These are phyloP conservation scores for Letharia lupina DNA, from an alignment of 495 filamentous ascomycete species.

Conservation along the genomic window DNA sequence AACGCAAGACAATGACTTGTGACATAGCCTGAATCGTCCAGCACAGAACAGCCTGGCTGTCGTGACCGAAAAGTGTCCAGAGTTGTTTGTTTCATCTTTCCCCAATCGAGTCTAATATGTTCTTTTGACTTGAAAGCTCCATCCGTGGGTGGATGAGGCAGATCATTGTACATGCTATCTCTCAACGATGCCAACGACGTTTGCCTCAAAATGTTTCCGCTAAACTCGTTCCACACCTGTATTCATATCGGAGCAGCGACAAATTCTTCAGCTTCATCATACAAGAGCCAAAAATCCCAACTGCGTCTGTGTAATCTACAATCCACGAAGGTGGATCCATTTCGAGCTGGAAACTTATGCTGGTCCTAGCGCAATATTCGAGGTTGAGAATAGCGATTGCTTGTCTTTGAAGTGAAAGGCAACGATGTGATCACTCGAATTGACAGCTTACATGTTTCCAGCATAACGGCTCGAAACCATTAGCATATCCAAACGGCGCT, in stretches of 20 bases:
- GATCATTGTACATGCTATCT: fast-evolving
- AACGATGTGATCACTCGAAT: background rate
- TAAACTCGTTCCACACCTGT: background rate
- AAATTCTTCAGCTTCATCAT: too few species aligned
- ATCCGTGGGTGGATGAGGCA: background rate
- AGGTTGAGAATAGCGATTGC: background rate
- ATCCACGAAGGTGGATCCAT: too few species aligned
- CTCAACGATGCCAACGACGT: background rate
- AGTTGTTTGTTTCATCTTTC: background rate
- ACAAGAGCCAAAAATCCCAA: background rate
- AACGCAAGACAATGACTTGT: background rate
- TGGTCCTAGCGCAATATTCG: background rate
- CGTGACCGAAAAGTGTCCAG: background rate
- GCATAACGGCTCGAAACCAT: background rate
- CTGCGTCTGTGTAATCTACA: too few species aligned
- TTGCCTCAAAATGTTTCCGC: background rate
- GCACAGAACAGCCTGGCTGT: background rate
- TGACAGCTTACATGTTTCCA: background rate
- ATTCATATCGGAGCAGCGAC: too few species aligned
- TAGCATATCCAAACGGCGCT: background rate
- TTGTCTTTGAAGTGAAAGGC: background rate
- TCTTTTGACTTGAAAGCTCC: background rate
- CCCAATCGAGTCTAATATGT: background rate
- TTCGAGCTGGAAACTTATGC: background rate
- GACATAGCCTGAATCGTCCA: background rate